Percentiles rank a stretch among this genome's conserved stretches.
phyloP scores from a whole-genome alignment of 2,329 filamentous ascomycete genomes.

The Neonectria punicea region DNA sequence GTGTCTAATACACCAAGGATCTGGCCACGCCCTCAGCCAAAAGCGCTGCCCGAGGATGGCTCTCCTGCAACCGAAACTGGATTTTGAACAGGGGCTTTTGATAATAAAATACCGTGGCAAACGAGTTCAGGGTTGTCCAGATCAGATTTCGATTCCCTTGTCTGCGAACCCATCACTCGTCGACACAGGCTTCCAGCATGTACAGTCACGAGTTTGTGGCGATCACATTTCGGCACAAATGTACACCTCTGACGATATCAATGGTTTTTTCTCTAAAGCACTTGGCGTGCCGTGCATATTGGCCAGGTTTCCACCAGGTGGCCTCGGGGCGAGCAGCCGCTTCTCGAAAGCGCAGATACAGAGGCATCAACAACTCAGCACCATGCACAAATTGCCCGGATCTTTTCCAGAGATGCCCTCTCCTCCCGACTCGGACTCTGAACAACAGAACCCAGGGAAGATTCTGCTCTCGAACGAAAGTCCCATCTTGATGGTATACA shows the following conservation, averaged over 20 bases:
- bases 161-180: slow-evolving; percentile 74
- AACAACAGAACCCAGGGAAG: slow-evolving; percentile 54
- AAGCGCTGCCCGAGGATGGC: slow-evolving; percentile 92
- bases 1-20: slow-evolving; percentile 90
- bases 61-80: slow-evolving; percentile 78
- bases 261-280: slow-evolving; percentile 79
- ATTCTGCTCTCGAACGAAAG: slow-evolving; percentile 94
- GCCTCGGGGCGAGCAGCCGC: slow-evolving; percentile 67
- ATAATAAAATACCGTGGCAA: slow-evolving; percentile 64
- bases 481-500: slow-evolving; percentile 86
- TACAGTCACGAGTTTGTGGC: slow-evolving; percentile 80
- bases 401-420: slow-evolving; percentile 65
- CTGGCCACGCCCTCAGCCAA: slow-evolving; percentile 85
- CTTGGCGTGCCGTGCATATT: slow-evolving; percentile 84
- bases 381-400: slow-evolving; percentile 56
- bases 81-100: slow-evolving; percentile 75
- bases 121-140: slow-evolving; percentile 35
- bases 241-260: slow-evolving; percentile 74
- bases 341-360: slow-evolving; percentile 78
- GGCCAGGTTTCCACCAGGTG: slow-evolving; percentile 81
- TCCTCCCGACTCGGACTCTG: slow-evolving; percentile 67
- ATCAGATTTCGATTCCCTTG: slow-evolving; percentile 67
- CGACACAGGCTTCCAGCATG: slow-evolving; percentile 51
- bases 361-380: slow-evolving; percentile 58
- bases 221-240: slow-evolving; percentile 77